Evolutionary conservation across 2,329 filamentous ascomycete species (phyloP), one percentile per base, ranked within the genome.

Genomic region (Fusarium drepaniforme): DNA sequence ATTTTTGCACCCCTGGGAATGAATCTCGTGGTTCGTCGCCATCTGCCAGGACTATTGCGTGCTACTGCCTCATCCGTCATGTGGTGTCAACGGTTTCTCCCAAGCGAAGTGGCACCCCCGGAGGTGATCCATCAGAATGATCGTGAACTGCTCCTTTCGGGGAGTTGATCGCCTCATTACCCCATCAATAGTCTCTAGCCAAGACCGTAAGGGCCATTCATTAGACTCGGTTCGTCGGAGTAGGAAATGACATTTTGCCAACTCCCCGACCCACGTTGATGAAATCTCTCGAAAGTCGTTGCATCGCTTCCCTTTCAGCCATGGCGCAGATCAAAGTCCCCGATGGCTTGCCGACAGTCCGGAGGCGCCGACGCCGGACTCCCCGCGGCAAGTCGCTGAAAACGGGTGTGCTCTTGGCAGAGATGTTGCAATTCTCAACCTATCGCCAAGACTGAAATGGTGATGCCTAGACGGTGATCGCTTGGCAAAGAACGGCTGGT

Each of bases 91-190:
- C 38, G 59, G 15, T 35, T 44, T 8, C 12, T 8, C 12, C 13
- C 59, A 35, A 23, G 59, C 40, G 21, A 38, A 38, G 16, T 62
- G 64, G 70, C 33, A n/a, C 13, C 37, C 13, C 37, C 42, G 25
- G 5, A 42, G 16, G n/a, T 18, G 53, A 35, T 51, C 35, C 59
- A 71, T 64, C 35, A 23, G 35, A 53, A 51, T 37, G 51, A 53
- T 44, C 59, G 40, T 30, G 23, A 23, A 67, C 25, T 40, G 66
- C 23, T 42, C 51, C 42, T 28, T 70, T 67, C 72, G 72, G 72
- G 72, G 73, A 75, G 66, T 73, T 63, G 44, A 75, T 75, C 73
- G 58, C 60, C 35, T 59, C 65, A 65, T 33, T 33, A 13, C 49
- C 49, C 57, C 30, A 56, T 68, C 40, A n/a, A 75, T 62, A 56